These are phyloP conservation scores for Paratinospora sagittata DNA, from an alignment of 164 flowering plant genomes.

Conservation along the genomic window DNA sequence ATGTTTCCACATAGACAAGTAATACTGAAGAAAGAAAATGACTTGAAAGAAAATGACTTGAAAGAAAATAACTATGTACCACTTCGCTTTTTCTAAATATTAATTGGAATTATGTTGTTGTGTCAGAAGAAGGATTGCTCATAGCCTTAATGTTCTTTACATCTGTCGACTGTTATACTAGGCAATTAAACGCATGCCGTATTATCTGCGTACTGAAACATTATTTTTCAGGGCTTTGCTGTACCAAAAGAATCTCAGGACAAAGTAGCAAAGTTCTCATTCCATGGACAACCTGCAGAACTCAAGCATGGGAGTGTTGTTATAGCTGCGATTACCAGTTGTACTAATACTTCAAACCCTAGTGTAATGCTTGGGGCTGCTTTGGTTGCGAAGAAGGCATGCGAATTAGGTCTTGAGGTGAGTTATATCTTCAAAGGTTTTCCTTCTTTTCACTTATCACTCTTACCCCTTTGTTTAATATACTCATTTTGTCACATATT, in stretches of 20 bases:
- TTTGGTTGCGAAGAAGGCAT: conserved; percentile 84
- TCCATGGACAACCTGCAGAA: conserved; percentile 63
- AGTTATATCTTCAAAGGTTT: conserved; percentile 65
- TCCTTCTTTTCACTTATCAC: conserved; percentile 41
- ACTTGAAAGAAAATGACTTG: no score
- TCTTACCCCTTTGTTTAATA: no score
- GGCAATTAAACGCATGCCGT: background rate
- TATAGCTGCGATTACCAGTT: conserved; percentile 90
- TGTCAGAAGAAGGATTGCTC: no score
- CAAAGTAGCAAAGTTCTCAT: conserved; percentile 61
- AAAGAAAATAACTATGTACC: no score
- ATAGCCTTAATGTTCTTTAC: no score
- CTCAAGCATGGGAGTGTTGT: conserved; percentile 86
- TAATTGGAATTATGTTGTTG: no score
- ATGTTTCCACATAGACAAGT: no score
- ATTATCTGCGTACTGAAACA: conserved; percentile 25
- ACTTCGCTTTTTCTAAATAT: no score
- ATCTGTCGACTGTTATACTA: background rate
- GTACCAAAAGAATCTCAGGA: conserved; percentile 67
- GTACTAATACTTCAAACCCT: conserved; percentile 89
- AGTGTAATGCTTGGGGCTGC: conserved; percentile 96
- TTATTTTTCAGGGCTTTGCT: conserved; percentile 65
- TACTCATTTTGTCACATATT: background rate
- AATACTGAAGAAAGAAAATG: no score
- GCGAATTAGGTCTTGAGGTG: conserved; percentile 80